phyloP scores from a whole-genome alignment of 441 rosid species.

The Eutrema salsugineum region DNA sequence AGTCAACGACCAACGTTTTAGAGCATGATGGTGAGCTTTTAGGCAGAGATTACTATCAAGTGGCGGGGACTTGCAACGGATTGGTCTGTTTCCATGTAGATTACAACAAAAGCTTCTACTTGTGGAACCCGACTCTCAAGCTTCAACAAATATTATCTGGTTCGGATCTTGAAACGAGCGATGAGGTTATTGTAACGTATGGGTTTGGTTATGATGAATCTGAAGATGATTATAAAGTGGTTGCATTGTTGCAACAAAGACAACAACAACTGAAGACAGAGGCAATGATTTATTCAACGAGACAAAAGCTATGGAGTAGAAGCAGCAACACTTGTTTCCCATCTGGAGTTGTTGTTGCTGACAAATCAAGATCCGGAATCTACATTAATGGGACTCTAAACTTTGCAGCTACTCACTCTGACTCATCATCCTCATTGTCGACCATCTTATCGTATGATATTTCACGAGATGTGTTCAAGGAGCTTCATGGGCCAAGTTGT shows the following conservation, averaged over 20 bases:
- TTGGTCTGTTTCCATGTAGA: constrained; percentile 24
- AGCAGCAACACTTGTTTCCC: constrained; percentile 14
- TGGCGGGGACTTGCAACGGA: constrained; percentile 38
- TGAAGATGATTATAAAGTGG: constrained; percentile 28
- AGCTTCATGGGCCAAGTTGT: neutral
- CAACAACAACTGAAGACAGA: neutral
- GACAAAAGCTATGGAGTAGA: constrained; percentile 23
- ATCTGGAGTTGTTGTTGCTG: neutral
- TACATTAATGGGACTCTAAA: constrained; percentile 26
- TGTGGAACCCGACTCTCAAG: constrained; percentile 37
- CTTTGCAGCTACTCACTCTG: constrained; percentile 15
- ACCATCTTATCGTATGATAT: constrained; percentile 31
- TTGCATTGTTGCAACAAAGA: constrained; percentile 22
- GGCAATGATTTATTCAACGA: constrained; percentile 20
- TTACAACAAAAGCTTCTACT: constrained; percentile 9
- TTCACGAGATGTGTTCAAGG: constrained; percentile 14
- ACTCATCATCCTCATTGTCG: constrained; percentile 1
- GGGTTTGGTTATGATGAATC: constrained; percentile 36
- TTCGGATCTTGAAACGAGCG: constrained; percentile 12
- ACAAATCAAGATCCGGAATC: constrained; percentile 25
- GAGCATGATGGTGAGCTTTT: constrained; percentile 31
- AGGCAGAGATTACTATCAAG: constrained; percentile 34
- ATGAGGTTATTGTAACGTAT: constrained; percentile 14
- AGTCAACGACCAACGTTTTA: neutral
- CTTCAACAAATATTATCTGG: constrained; percentile 13